Base-by-base conservation (phyloP, 305 asterid species). In the Solanum hybrid region DNA sequence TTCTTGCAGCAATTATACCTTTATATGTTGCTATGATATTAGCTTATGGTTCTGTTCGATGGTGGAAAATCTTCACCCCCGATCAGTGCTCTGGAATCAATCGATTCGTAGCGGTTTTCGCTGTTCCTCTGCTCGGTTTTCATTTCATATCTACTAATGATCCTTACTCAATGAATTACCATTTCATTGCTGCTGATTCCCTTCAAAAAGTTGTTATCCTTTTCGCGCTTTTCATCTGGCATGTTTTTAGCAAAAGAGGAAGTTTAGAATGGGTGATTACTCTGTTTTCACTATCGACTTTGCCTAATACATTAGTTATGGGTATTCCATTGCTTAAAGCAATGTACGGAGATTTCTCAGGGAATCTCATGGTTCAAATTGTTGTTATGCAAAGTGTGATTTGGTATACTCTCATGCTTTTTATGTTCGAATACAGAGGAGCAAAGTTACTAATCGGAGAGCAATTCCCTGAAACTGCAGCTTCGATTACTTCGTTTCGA, bases 11-110 rank as follows among this genome's bases (percentile, higher is more conserved):
- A 4, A 94, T 96, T 13, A 34, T 97, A 86, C 99, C 99, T 0
- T 91, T 97, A 4, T 97, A 97, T 88, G 97, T 94, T 0, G 99
- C 99, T 51, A 96, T 97, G 99, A 88, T 97, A 74, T 92, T 97
- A 1, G 99, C 99, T 51, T 97, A 95, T 81, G 98, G 97, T 12
- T 96, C 99, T 0, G 99, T 97, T 13, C 61, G 92, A 14, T 97
- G 99, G 99, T 97, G 99, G 99, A 95, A 94, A 89, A 97, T 96
- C 89, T 97, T 97, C 94, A 97, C 99, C 14, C 98, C 99, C 0
- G 98, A 96, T 75, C 99, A 97, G 6, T 97, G 99, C 91, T 95
- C 99, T 3, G 99, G 99, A 8, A 96, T 97, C 89, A 97, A 97
- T 92, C 97, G 99, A 0, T 97, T 97, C 90, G 99, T 97, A 0